Conservation (phyloP, 2,329 filamentous ascomycete genomes). For the Penicillium verrucosum region DNA sequence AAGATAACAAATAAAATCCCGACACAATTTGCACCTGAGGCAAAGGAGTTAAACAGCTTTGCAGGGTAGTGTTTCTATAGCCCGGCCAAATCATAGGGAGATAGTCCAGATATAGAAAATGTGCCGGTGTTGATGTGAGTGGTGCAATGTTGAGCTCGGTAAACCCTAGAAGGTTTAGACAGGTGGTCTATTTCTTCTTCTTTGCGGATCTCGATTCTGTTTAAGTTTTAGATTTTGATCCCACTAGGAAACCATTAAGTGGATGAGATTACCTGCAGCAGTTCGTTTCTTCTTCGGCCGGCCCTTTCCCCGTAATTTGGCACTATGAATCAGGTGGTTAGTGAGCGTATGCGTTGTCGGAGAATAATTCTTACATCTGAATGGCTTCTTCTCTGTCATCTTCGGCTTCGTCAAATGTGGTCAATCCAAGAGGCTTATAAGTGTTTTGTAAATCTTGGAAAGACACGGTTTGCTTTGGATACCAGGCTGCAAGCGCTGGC, state of each 20-base stretch:
- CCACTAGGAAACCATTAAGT: background rate
- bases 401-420: conserved; percentile 71
- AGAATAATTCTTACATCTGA: conserved; percentile 51
- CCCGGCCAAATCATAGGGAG: background rate
- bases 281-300: conserved; percentile 85
- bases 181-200: conserved; percentile 24
- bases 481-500: conserved; percentile 81
- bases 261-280: conserved; percentile 35
- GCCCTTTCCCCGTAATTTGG: conserved; percentile 79
- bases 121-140: background rate
- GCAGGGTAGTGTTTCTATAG: background rate
- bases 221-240: background rate
- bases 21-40: background rate
- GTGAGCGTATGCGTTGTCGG: background rate
- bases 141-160: background rate
- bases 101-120: too few species aligned
- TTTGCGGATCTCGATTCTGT: conserved; percentile 26
- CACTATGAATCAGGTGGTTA: conserved; percentile 44
- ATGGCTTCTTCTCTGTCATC: conserved; percentile 69
- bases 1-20: background rate
- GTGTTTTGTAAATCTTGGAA: conserved; percentile 70
- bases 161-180: background rate
- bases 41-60: background rate
- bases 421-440: conserved; percentile 62
- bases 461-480: conserved; percentile 70